Conservation (phyloP, 1,284 basidiomycete species). For the Mycosarcoma maydis region DNA sequence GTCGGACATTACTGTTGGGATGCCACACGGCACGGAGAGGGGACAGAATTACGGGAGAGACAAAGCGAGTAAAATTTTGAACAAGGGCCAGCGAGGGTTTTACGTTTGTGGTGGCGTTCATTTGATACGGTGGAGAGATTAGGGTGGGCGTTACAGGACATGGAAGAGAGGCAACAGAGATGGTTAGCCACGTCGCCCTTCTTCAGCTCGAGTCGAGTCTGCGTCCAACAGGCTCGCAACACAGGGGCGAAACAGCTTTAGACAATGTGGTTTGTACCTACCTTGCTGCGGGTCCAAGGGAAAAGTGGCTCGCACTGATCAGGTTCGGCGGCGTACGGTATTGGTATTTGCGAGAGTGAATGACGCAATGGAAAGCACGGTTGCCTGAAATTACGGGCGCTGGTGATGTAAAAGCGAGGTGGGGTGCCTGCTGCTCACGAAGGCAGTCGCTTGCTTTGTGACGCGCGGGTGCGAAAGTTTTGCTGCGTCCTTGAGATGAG, state of each 20-base stretch:
- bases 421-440: background rate
- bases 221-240: background rate
- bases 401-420: background rate
- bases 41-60: no score
- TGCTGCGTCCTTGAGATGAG: no score
- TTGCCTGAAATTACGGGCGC: constrained; percentile 18
- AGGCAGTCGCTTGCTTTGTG: no score
- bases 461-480: no score
- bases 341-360: background rate
- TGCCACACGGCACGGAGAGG: background rate
- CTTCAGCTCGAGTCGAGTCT: no score
- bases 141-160: background rate
- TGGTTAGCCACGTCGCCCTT: constrained; percentile 18
- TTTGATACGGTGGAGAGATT: background rate
- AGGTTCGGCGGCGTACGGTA: background rate
- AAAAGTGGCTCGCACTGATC: background rate
- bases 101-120: background rate
- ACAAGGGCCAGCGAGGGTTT: background rate
- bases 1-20: constrained; percentile 48
- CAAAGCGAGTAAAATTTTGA: no score
- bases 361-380: constrained; percentile 1
- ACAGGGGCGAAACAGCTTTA: background rate
- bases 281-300: constrained; percentile 2
- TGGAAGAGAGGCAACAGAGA: background rate
- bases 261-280: background rate